Percentiles rank a stretch among this genome's conserved stretches.
Evolutionary conservation across 805 yeast species (phyloP).

Genomic region (Candida nitratophila): DNA sequence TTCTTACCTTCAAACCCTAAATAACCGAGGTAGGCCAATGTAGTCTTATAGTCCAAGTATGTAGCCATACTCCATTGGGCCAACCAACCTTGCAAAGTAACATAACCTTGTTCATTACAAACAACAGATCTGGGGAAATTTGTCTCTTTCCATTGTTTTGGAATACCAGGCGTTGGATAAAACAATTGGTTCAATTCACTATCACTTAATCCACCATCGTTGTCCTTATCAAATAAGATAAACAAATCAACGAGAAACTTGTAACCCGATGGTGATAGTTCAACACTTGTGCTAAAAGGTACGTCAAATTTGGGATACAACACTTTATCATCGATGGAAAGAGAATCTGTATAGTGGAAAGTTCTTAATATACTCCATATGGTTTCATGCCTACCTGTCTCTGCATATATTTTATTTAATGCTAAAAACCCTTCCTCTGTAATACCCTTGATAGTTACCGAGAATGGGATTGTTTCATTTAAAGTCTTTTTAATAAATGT

Average conservation of each 20-base stretch:
- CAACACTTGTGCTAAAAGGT: conserved; percentile 72
- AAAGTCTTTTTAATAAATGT: conserved; percentile 33
- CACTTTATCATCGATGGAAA: conserved; percentile 74
- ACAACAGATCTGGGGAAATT: conserved; percentile 86
- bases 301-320: conserved; percentile 77
- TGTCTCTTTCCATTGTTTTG: conserved; percentile 76
- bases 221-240: conserved; percentile 82
- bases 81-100: conserved; percentile 95
- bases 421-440: conserved; percentile 69
- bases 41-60: conserved; percentile 71
- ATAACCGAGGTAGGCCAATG: conserved; percentile 83
- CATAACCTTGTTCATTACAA: conserved; percentile 81
- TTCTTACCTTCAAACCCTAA: conserved; percentile 66
- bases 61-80: conserved; percentile 99
- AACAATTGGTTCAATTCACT: conserved; percentile 63
- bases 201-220: conserved; percentile 90
- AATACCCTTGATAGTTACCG: conserved; percentile 42
- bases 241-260: conserved; percentile 87
- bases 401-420: conserved; percentile 77
- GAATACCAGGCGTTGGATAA: conserved; percentile 90
- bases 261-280: conserved; percentile 87
- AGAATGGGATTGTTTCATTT: conserved; percentile 20
- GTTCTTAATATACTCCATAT: conserved; percentile 91
- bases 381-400: conserved; percentile 91
- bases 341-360: conserved; percentile 86